A percentile compares a stretch with the other conserved stretches of the same genome.
Conservation (phyloP, 352 stramenopile species). For the Phytophthora constricta region DNA sequence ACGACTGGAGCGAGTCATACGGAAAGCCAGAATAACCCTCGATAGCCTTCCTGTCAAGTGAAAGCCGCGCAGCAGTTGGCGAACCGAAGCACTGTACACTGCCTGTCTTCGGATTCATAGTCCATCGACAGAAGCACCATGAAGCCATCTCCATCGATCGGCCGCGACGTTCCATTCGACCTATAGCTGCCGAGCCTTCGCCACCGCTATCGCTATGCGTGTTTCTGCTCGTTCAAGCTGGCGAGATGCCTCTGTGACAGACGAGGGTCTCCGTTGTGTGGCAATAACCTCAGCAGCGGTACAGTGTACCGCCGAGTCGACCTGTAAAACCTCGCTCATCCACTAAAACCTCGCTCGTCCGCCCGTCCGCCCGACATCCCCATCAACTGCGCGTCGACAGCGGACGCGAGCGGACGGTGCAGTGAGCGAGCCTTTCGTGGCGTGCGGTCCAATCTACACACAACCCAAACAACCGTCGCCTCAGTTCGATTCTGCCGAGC, state of each 20-base stretch:
- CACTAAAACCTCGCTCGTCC: not conserved
- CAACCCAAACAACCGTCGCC: not conserved
- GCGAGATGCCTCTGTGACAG: not conserved
- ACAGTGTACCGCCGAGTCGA: too few relatives aligned
- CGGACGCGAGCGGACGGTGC: not conserved
- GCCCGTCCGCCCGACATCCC: not conserved
- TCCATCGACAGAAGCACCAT: not conserved
- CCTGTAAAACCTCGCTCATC: not conserved
- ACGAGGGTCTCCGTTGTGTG: not conserved
- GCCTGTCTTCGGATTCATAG: too few relatives aligned
- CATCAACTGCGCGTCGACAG: not conserved
- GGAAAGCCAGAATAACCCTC: too few relatives aligned
- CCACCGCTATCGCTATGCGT: not conserved
- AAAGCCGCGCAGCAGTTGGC: too few relatives aligned
- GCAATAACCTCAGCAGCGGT: not conserved
- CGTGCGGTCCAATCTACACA: not conserved
- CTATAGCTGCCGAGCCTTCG: not conserved
- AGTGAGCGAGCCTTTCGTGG: not conserved
- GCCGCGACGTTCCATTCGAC: not conserved
- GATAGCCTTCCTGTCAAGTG: too few relatives aligned
- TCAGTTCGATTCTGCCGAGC: not conserved
- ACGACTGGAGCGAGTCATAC: not conserved
- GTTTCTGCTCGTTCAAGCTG: not conserved
- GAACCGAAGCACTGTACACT: too few relatives aligned
- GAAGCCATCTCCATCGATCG: not conserved